Percentiles rank a stretch among this genome's conserved stretches.
phyloP scores from a whole-genome alignment of 2,329 filamentous ascomycete genomes.

The Ophiosphaerella herpotricha region DNA sequence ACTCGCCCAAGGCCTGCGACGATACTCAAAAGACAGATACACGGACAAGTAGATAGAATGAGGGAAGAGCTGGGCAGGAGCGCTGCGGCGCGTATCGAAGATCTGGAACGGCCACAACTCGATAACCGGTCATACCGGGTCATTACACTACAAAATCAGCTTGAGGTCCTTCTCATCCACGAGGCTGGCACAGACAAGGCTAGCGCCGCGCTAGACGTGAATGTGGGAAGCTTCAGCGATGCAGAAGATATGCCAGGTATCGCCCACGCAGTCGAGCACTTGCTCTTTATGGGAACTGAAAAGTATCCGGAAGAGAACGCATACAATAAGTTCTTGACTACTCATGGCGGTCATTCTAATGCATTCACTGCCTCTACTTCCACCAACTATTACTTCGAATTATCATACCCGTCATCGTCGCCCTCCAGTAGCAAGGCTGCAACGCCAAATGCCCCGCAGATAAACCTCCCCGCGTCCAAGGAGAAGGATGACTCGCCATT shows the following conservation, averaged over 20 bases:
- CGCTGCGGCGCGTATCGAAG: slow-evolving; percentile 55
- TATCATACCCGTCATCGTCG: slow-evolving; percentile 73
- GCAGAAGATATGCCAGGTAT: slow-evolving; percentile 88
- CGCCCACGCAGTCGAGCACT: slow-evolving; percentile 94
- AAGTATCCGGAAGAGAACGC: slow-evolving; percentile 83
- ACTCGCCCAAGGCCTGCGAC: slow-evolving; percentile 13
- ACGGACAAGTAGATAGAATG: slow-evolving; percentile 26
- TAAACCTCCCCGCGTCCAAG: slow-evolving; percentile 43
- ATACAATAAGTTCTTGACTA: slow-evolving; percentile 89
- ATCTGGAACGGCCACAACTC: slow-evolving; percentile 78
- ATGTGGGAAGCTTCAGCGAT: slow-evolving; percentile 95
- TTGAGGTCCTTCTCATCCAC: slow-evolving; percentile 91
- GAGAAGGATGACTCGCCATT: slow-evolving; percentile 62
- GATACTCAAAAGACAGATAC: slow-evolving; percentile 10
- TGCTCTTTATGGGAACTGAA: slow-evolving; percentile 97
- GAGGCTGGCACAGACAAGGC: slow-evolving; percentile 96
- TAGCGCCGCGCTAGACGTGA: slow-evolving; percentile 91
- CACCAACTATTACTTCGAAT: slow-evolving; percentile 98
- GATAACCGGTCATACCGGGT: slow-evolving; percentile 90
- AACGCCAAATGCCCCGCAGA: slow-evolving; percentile 43
- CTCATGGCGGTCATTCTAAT: slow-evolving; percentile 90
- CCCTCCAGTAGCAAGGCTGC: slow-evolving; percentile 55
- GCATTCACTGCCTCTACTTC: slow-evolving; percentile 92
- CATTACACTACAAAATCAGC: slow-evolving; percentile 79
- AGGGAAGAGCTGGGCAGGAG: slow-evolving; percentile 32